Evolutionary conservation across 1,139 yeast genomes (phyloP).

Genomic region (Taphrina betulina): DNA sequence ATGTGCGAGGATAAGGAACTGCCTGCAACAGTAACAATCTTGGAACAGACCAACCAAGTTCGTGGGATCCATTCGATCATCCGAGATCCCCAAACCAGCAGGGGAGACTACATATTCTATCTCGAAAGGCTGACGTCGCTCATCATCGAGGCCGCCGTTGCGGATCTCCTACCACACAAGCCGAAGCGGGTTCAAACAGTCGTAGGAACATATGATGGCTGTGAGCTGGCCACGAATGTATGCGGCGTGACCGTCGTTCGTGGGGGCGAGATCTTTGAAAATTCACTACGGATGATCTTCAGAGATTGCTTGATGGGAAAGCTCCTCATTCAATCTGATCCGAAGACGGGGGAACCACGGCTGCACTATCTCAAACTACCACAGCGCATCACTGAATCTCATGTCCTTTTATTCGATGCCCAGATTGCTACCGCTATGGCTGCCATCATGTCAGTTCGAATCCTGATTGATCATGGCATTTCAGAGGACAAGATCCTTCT

Average conservation of each 20-base stretch:
- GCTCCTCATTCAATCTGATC: conserved; percentile 79
- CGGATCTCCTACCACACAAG: conserved; percentile 46
- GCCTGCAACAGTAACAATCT: conserved; percentile 41
- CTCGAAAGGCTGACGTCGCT: conserved; percentile 72
- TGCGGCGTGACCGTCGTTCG: conserved; percentile 77
- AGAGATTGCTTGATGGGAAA: conserved; percentile 82
- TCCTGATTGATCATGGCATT: conserved; percentile 79
- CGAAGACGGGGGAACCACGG: conserved; percentile 89
- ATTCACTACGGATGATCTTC: conserved; percentile 67
- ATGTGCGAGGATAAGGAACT: conserved; percentile 7
- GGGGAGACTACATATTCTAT: conserved; percentile 80
- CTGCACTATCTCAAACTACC: conserved; percentile 73
- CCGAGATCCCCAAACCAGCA: conserved; percentile 54
- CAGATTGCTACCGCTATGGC: conserved; percentile 93
- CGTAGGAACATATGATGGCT: conserved; percentile 48
- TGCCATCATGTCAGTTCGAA: conserved; percentile 89
- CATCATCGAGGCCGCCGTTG: conserved; percentile 61
- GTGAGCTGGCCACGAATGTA: conserved; percentile 48
- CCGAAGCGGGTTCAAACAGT: conserved; percentile 51
- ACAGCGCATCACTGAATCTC: conserved; percentile 41
- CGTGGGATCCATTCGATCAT: conserved; percentile 70
- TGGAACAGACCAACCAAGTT: conserved; percentile 67
- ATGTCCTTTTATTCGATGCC: conserved; percentile 72
- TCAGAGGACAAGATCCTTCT: conserved; percentile 61
- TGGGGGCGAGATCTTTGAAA: conserved; percentile 90